A percentile compares a stretch with the other conserved stretches of the same genome.
Conservation (phyloP, 345 rosid genomes). For the Salix udensis region DNA sequence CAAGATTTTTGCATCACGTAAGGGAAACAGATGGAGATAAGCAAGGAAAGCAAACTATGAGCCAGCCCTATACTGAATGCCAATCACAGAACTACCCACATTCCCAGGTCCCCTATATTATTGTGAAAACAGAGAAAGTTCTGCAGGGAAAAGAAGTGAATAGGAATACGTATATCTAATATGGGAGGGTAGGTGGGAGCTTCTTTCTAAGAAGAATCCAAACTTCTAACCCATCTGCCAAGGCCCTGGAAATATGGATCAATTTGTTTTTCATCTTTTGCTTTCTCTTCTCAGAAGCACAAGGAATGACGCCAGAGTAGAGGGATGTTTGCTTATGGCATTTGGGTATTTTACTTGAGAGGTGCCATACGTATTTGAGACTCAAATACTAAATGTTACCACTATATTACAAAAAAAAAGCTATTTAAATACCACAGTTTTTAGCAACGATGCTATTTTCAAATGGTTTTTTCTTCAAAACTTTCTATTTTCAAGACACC, state of each 20-base stretch:
- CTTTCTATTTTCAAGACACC: too few species aligned
- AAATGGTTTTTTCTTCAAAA: too few species aligned
- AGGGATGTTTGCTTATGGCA: constrained; percentile 10
- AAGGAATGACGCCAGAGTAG: constrained; percentile 1
- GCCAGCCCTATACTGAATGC: neutral
- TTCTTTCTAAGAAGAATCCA: constrained; percentile 27
- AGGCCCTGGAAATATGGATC: constrained; percentile 30
- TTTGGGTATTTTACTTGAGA: neutral
- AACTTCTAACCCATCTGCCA: constrained; percentile 10
- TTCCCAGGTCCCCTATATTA: constrained; percentile 26
- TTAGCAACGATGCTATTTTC: too few species aligned
- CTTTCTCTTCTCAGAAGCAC: constrained; percentile 21
- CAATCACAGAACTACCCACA: constrained; percentile 26
- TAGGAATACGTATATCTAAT: neutral
- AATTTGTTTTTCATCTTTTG: constrained; percentile 27
- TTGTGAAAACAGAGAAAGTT: constrained; percentile 33
- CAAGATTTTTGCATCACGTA: constrained; percentile 18
- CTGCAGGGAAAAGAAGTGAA: constrained; percentile 4
- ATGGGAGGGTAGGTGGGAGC: constrained; percentile 17
- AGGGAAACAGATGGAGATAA: constrained; percentile 11
- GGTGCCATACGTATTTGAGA: constrained; percentile 15
- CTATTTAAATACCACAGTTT: too few species aligned
- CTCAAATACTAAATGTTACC: too few species aligned
- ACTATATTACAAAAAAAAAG: too few species aligned
- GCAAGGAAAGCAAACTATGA: constrained; percentile 8